Evolutionary conservation across 345 rosid species (phyloP).

Genomic region (Isatis tinctoria): DNA sequence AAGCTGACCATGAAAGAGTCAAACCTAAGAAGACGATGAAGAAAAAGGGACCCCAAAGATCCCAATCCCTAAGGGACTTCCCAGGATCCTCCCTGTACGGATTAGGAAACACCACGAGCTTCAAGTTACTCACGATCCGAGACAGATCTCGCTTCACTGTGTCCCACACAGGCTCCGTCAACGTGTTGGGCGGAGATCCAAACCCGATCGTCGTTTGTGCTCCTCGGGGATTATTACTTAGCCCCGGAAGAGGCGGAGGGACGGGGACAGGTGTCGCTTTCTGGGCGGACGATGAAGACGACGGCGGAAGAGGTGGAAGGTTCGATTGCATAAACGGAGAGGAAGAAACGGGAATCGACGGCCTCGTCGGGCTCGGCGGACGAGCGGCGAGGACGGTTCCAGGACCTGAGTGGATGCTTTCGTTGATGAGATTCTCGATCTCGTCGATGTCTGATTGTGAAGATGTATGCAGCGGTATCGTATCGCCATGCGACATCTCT

Average conservation of each 20-base stretch:
- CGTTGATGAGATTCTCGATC: constrained; percentile 90
- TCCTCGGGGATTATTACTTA: no score
- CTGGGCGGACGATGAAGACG: constrained; percentile 20
- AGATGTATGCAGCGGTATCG: constrained; percentile 67
- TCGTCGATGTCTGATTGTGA: constrained; percentile 99
- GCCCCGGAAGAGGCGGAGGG: constrained; percentile 41
- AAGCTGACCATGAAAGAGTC: constrained; percentile 54
- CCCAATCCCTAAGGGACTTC: constrained; percentile 96
- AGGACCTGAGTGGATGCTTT: constrained; percentile 56
- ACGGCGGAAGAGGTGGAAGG: constrained; percentile 45
- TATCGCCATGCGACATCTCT: constrained; percentile 77
- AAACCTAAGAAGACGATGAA: constrained; percentile 89
- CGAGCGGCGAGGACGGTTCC: constrained; percentile 84
- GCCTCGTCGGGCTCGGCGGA: constrained; percentile 73
- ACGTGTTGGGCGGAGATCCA: constrained; percentile 70
- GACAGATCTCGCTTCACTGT: constrained; percentile 95
- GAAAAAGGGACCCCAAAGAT: constrained; percentile 97
- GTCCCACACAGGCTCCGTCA: constrained; percentile 97
- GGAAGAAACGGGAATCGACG: constrained; percentile 73
- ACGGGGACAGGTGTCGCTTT: constrained; percentile 40
- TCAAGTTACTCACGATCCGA: constrained; percentile 85
- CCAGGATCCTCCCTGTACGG: constrained; percentile 94
- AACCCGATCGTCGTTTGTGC: no score
- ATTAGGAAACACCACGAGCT: constrained; percentile 92
- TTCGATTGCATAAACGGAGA: constrained; percentile 65